Percentiles rank a stretch among this genome's conserved stretches.
Conservation (phyloP, 2,329 filamentous ascomycete species). For the Aspergillus terreus region DNA sequence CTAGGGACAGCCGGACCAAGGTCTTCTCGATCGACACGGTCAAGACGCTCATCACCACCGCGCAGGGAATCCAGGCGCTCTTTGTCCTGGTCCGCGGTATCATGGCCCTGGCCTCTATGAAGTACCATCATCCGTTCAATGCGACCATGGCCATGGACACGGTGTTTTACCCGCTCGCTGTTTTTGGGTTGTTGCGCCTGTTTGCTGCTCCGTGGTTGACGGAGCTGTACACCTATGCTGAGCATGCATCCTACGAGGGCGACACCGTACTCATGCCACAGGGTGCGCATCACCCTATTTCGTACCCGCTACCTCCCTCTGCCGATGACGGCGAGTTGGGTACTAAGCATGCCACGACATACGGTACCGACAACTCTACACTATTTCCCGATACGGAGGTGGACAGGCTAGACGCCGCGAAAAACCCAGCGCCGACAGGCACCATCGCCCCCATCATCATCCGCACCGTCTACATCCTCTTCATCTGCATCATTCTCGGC, state of each 20-base stretch:
- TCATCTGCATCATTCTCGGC: neutral
- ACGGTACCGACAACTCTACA: neutral
- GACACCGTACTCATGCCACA: neutral
- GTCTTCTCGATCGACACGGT: conserved; percentile 1
- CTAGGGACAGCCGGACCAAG: neutral
- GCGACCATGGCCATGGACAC: conserved; percentile 1
- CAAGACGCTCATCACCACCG: conserved; percentile 5
- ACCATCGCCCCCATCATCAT: neutral
- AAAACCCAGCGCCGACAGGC: neutral
- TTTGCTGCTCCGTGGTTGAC: conserved; percentile 6
- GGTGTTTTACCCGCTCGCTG: conserved; percentile 6
- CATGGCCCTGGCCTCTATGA: neutral
- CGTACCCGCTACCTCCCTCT: neutral
- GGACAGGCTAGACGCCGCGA: neutral
- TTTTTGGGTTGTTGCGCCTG: conserved; percentile 1
- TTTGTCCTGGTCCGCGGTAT: conserved; percentile 1
- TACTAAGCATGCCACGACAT: neutral
- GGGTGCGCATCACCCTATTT: neutral
- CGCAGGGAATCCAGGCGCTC: conserved; percentile 3
- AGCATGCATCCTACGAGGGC: neutral
- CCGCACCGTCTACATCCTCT: neutral
- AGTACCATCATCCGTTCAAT: neutral
- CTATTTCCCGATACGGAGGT: neutral
- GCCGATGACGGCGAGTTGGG: neutral
- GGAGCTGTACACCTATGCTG: conserved; percentile 1